Base-by-base conservation (phyloP, 2,329 filamentous ascomycete species). In the Sarocladiaceae sp. region DNA sequence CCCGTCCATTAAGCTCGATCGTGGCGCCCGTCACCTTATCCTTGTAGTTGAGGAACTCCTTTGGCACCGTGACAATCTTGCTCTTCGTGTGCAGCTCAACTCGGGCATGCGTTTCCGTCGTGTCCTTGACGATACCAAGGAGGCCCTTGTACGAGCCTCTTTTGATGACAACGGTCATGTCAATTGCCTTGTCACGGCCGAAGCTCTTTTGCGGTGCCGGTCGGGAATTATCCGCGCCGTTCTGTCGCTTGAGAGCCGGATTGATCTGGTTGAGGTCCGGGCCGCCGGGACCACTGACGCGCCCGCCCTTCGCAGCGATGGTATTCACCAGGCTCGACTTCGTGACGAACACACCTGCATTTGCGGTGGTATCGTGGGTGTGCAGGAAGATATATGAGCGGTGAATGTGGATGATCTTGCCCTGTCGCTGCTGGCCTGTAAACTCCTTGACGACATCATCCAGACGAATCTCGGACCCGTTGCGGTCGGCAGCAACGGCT, bases 31-130 rank as follows among this genome's bases (percentile, higher is more conserved):
- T 91, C 45, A 84, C 66, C 50, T 78, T 86, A 70, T 98, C 91
- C 63, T 91, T 90, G 66, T 94, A 85, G 19, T 78, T 79, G n/a
- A 98, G 69, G 46, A 84, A 79, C 10, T 85, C 82, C 59, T 94
- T 94, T 16, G 82, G 78, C 27, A 97, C 80, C 6, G 84, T 89
- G 49, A 97, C 80, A 13, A 87, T 85, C 72, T 96, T 97, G 67
- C 83, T 88, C 70, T 95, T 95, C 5, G 90, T 90, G 60, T 97
- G 91, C 31, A 98, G 70, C 66, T 98, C 93, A 33, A 98, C 85
- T 50, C 90, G 85, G 23, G 88, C 91, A 56, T 85, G 80, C 3
- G 79, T 79, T 55, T 94, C 90, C 6, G 88, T 95, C 1, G 91
- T 85, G 59, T 97, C 91, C 61, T 95, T 96, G 55, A 98, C 90